These are phyloP conservation scores for Gossypium davidsonii DNA, from an alignment of 441 rosid species.

Conservation along the genomic window DNA sequence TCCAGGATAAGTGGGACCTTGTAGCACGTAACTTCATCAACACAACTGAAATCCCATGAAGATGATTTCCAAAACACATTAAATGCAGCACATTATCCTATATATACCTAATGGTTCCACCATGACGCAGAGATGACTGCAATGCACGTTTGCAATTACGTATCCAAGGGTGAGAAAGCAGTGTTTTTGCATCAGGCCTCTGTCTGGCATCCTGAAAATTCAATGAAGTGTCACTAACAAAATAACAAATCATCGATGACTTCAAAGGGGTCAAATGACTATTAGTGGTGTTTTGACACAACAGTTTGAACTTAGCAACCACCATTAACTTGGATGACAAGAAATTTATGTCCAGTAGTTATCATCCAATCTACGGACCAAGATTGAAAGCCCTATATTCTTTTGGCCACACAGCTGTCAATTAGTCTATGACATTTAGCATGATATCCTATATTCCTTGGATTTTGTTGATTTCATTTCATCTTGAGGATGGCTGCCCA, in stretches of 20 bases:
- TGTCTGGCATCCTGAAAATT: slow-evolving; percentile 84
- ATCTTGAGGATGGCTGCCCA: background rate
- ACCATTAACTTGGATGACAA: background rate
- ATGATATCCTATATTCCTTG: background rate
- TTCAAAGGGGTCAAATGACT: background rate
- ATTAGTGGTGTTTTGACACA: background rate
- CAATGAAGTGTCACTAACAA: slow-evolving; percentile 15
- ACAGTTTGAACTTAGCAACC: background rate
- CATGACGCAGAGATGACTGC: slow-evolving; percentile 79
- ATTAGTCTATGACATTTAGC: background rate
- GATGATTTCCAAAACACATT: slow-evolving; percentile 1
- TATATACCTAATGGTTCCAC: slow-evolving; percentile 66
- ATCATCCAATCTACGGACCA: background rate
- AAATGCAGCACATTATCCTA: background rate
- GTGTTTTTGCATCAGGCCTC: slow-evolving; percentile 98
- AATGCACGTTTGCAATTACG: slow-evolving; percentile 80
- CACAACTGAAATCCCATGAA: background rate
- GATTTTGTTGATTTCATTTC: background rate
- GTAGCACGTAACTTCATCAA: background rate
- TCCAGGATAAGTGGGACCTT: background rate
- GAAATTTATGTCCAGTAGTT: background rate
- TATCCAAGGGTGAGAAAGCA: slow-evolving; percentile 99
- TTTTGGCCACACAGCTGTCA: background rate
- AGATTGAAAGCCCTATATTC: background rate
- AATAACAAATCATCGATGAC: slow-evolving; percentile 1